A percentile compares a stretch with the other conserved stretches of the same genome.
Evolutionary conservation across 176 grass and related monocot genomes (phyloP).

Genomic region (Luzula sylvatica): DNA sequence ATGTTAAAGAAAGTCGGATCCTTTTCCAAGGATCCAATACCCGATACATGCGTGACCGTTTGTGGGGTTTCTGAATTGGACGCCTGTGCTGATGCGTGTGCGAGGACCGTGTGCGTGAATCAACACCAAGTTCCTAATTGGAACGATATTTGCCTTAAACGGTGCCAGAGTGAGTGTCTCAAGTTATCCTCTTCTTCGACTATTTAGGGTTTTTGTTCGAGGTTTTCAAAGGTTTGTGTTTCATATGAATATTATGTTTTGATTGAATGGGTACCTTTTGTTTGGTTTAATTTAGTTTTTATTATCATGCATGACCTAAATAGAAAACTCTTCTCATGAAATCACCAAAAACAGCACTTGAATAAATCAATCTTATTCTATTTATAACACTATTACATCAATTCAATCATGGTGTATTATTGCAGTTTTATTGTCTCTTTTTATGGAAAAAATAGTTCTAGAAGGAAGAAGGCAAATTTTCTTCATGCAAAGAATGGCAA

Average conservation of each 20-base stretch:
- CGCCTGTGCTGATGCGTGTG: slow-evolving; percentile 79
- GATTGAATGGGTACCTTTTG: too few relatives aligned
- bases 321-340: too few relatives aligned
- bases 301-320: too few relatives aligned
- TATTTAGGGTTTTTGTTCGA: slow-evolving; percentile 12
- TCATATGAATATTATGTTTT: too few relatives aligned
- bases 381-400: too few relatives aligned
- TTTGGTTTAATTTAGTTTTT: too few relatives aligned
- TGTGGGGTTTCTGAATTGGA: slow-evolving; percentile 81
- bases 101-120: slow-evolving; percentile 82
- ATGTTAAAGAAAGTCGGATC: slow-evolving; percentile 86
- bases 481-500: slow-evolving; percentile 25
- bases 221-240: too few relatives aligned
- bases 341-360: too few relatives aligned
- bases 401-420: too few relatives aligned
- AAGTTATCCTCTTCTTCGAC: slow-evolving; percentile 52
- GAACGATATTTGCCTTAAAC: slow-evolving; percentile 88
- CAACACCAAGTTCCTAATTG: slow-evolving; percentile 92
- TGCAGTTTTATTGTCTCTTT: too few relatives aligned
- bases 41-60: slow-evolving; percentile 84
- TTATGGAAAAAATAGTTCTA: background rate
- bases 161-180: slow-evolving; percentile 85
- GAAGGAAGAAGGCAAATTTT: background rate
- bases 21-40: slow-evolving; percentile 86
- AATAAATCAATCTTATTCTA: too few relatives aligned